Percentiles rank a stretch among this genome's conserved stretches.
Evolutionary conservation across 23 red algal genomes (phyloP).

Genomic region (Cyanidiococcus yangmingshanensis): DNA sequence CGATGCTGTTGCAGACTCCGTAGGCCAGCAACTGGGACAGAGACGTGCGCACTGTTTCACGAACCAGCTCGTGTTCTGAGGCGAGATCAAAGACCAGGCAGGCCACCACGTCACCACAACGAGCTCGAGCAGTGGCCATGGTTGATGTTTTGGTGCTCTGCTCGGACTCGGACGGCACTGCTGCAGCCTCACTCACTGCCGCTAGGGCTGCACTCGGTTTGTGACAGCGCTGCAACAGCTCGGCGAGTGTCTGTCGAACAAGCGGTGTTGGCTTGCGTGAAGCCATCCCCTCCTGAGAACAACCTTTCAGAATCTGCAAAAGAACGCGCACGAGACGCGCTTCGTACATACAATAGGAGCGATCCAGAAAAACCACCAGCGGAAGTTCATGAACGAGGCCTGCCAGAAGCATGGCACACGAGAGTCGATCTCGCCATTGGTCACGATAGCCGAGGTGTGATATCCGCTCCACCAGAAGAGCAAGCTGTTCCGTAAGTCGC

Average conservation of each 20-base stretch:
- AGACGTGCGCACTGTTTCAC: conserved; percentile 33
- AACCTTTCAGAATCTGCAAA: conserved; percentile 20
- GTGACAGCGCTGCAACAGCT: conserved; percentile 3
- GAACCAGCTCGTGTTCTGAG: conserved; percentile 25
- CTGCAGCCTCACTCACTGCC: background rate
- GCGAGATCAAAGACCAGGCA: conserved; percentile 26
- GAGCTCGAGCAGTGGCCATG: background rate
- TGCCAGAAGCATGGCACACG: conserved; percentile 39
- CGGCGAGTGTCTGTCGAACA: background rate
- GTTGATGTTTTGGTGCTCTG: background rate
- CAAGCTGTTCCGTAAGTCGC: conserved; percentile 1
- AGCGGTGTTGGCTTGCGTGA: background rate
- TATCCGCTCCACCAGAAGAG: conserved; percentile 34
- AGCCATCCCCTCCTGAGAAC: background rate
- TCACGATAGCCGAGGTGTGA: conserved; percentile 54
- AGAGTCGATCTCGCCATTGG: conserved; percentile 35
- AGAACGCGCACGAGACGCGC: conserved; percentile 32
- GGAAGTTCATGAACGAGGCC: conserved; percentile 23
- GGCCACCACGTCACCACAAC: conserved; percentile 26
- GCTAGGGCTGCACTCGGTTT: background rate
- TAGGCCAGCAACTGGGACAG: conserved; percentile 24
- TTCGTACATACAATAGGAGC: conserved; percentile 16
- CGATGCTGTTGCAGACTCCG: conserved; percentile 9
- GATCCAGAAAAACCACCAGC: conserved; percentile 6
- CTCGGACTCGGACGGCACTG: background rate